phyloP scores from a whole-genome alignment of 148 eudicot genomes.

The Limonium bicolor region DNA sequence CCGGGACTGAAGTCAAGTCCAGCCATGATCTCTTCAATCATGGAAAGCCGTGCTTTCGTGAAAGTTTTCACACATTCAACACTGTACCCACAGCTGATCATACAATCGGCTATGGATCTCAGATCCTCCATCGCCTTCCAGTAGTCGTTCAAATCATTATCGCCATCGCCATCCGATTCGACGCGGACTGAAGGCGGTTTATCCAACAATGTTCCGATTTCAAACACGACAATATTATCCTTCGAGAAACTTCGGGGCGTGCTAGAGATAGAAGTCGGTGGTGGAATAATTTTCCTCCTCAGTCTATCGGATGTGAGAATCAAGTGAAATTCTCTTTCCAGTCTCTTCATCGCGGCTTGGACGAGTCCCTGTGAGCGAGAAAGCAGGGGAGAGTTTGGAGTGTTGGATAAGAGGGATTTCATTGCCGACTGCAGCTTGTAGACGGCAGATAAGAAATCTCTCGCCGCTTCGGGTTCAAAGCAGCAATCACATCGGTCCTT shows the following conservation, averaged over 20 bases:
- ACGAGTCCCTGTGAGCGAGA: conserved; percentile 32
- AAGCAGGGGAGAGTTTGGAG: conserved; percentile 19
- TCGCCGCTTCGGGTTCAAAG: conserved; percentile 32
- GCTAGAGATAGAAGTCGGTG: no score
- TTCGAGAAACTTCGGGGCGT: no score
- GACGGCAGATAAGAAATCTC: conserved; percentile 26
- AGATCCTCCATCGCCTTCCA: conserved; percentile 33
- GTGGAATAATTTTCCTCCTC: no score
- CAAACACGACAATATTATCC: no score
- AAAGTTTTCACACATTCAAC: conserved; percentile 56
- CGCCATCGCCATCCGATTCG: not conserved
- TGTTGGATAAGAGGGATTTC: conserved; percentile 17
- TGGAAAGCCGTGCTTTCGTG: conserved; percentile 27
- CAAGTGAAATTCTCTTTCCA: conserved; percentile 38
- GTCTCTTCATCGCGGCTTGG: conserved; percentile 44
- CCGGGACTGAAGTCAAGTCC: conserved; percentile 32
- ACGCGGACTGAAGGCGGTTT: no score
- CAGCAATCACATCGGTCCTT: no score
- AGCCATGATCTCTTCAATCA: conserved; percentile 27
- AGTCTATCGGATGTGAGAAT: conserved; percentile 33
- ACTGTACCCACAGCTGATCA: conserved; percentile 55
- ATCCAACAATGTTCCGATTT: conserved; percentile 15
- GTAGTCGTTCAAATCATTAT: no score
- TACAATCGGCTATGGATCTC: conserved; percentile 45
- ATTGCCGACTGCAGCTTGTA: conserved; percentile 30